Conservation (phyloP, 495 filamentous ascomycete genomes). For the Xylaria longipes region DNA sequence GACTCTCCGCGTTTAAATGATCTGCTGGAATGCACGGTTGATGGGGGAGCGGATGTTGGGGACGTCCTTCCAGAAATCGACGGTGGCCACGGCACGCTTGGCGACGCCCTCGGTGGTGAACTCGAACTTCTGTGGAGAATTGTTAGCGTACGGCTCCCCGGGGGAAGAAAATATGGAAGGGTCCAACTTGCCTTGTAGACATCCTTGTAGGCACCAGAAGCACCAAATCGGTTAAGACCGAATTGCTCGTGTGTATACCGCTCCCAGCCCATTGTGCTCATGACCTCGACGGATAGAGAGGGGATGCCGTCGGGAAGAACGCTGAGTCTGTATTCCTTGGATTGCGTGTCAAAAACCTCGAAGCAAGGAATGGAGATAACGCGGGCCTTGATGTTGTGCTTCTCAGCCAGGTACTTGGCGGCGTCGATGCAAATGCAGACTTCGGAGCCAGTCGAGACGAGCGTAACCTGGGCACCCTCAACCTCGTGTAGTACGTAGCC, state of each 20-base stretch:
- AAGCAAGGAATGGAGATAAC: constrained; percentile 96
- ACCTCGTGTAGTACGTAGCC: constrained; percentile 89
- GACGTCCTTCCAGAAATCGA: constrained; percentile 96
- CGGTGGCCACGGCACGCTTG: constrained; percentile 88
- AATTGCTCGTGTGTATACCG: constrained; percentile 99
- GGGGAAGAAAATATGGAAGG: neutral
- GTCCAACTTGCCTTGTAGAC: constrained; percentile 81
- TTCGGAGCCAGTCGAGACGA: constrained; percentile 95
- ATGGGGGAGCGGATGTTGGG: constrained; percentile 88
- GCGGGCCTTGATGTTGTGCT: constrained; percentile 86
- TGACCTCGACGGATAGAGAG: constrained; percentile 89
- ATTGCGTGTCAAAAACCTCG: constrained; percentile 94
- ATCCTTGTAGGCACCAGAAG: constrained; percentile 94
- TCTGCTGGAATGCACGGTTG: constrained; percentile 90
- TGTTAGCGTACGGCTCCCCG: constrained; percentile 38
- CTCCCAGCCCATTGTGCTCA: constrained; percentile 95
- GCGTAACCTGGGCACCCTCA: constrained; percentile 82
- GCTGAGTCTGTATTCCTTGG: constrained; percentile 89
- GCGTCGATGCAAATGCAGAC: constrained; percentile 93
- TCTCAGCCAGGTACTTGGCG: constrained; percentile 86
- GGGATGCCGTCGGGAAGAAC: constrained; percentile 95
- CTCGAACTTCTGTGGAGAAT: constrained; percentile 83
- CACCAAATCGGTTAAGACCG: constrained; percentile 97
- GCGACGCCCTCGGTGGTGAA: constrained; percentile 95
- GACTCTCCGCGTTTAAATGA: constrained; percentile 63